Conservation (phyloP, 2,329 filamentous ascomycete species). For the Colletotrichum sidae region DNA sequence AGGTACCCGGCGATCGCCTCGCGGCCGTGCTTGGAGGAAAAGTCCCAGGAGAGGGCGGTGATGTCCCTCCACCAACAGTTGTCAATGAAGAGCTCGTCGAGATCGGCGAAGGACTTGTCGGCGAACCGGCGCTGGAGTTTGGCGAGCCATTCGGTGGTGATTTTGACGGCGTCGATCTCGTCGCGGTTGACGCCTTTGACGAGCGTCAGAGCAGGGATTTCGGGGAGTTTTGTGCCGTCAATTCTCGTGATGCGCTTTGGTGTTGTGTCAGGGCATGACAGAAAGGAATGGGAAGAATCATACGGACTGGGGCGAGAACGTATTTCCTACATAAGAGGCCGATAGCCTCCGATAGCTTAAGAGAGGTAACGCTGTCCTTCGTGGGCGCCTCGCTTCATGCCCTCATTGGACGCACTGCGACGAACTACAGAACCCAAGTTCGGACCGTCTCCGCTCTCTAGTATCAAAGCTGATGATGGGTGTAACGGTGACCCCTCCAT, state of each 20-base stretch:
- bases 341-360: conserved; percentile 30
- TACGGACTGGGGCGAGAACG: not conserved
- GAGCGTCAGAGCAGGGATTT: conserved; percentile 11
- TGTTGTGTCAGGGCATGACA: not conserved
- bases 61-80: conserved; percentile 46
- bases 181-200: conserved; percentile 9
- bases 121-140: conserved; percentile 14
- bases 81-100: conserved; percentile 40
- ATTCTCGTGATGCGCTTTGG: conserved; percentile 6
- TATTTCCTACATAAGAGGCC: conserved; percentile 3
- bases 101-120: conserved; percentile 8
- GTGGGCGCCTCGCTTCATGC: not conserved
- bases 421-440: not conserved
- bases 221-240: conserved; percentile 14
- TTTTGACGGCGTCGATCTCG: conserved; percentile 7
- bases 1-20: conserved; percentile 36
- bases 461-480: not conserved
- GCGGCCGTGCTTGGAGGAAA: conserved; percentile 41
- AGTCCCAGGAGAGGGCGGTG: conserved; percentile 44
- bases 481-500: no score
- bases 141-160: conserved; percentile 21
- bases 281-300: conserved; percentile 1
- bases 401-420: not conserved
- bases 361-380: not conserved
- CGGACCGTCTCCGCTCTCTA: not conserved